Evolutionary conservation across 768 basidiomycete genomes (phyloP).

Genomic region (Naganishia antarctica): DNA sequence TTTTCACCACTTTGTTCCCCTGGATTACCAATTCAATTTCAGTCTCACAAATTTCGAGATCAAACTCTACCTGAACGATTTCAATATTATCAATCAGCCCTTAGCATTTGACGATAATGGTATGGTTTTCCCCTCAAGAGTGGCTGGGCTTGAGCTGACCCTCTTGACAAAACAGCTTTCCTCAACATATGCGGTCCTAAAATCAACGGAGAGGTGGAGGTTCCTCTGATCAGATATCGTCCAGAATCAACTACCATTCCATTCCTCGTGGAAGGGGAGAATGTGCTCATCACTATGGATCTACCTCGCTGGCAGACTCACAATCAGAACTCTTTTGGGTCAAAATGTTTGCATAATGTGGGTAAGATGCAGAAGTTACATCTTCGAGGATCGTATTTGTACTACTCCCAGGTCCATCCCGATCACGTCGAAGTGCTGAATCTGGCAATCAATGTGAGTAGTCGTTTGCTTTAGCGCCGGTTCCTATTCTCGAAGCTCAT

Average conservation of each 20-base stretch:
- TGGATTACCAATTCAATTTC: slow-evolving; percentile 66
- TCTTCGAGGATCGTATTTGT: slow-evolving; percentile 68
- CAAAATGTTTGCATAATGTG: slow-evolving; percentile 60
- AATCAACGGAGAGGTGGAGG: slow-evolving; percentile 55
- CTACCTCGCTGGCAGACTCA: slow-evolving; percentile 91
- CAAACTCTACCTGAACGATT: slow-evolving; percentile 84
- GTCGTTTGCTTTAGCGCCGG: no score
- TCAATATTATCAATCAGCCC: slow-evolving; percentile 92
- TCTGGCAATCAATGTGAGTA: slow-evolving; percentile 52
- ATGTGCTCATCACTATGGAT: slow-evolving; percentile 59
- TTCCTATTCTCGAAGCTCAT: no score
- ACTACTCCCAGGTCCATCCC: slow-evolving; percentile 61
- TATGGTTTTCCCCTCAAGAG: slow-evolving; percentile 46
- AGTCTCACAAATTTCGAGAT: slow-evolving; percentile 70
- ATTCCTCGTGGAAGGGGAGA: slow-evolving; percentile 61
- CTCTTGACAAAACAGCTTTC: slow-evolving; percentile 63
- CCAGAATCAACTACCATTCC: slow-evolving; percentile 65
- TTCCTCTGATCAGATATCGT: slow-evolving; percentile 68
- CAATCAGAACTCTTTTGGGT: slow-evolving; percentile 61
- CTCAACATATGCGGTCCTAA: slow-evolving; percentile 62
- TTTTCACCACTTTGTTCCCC: slow-evolving; percentile 78
- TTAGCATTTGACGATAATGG: slow-evolving; percentile 76
- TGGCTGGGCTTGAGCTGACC: neutral
- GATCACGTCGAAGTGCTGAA: slow-evolving; percentile 71
- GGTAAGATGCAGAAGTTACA: slow-evolving; percentile 59